Evolutionary conservation across 1,139 yeast genomes (phyloP).

Genomic region (Hemisphaericaspora xylofermentans): DNA sequence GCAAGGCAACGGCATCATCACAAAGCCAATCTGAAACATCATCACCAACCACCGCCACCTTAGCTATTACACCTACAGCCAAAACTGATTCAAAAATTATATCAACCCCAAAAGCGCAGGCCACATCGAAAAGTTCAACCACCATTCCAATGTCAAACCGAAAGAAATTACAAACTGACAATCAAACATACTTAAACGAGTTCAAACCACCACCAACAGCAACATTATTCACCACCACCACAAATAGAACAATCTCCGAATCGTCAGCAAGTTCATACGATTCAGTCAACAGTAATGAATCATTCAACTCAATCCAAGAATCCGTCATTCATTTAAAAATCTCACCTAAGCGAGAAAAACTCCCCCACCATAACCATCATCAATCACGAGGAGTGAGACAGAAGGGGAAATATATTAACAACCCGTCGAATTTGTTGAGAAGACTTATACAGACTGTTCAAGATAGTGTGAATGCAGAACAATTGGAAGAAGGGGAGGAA

Average conservation of each 20-base stretch:
- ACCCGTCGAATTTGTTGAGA: background rate
- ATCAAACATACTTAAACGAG: background rate
- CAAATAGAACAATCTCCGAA: slow-evolving; percentile 4
- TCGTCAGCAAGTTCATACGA: slow-evolving; percentile 6
- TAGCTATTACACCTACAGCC: too few relatives aligned
- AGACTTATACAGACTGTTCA: background rate
- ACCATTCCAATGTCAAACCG: background rate
- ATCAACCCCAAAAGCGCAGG: too few relatives aligned
- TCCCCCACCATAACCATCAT: too few relatives aligned
- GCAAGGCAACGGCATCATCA: too few relatives aligned
- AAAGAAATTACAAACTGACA: background rate
- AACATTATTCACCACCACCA: too few relatives aligned
- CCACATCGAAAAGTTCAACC: too few relatives aligned
- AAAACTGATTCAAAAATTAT: too few relatives aligned
- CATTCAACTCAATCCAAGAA: slow-evolving; percentile 40
- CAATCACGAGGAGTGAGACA: too few relatives aligned
- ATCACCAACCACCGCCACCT: too few relatives aligned
- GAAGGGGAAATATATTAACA: too few relatives aligned
- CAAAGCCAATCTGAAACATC: too few relatives aligned
- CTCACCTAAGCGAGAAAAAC: slow-evolving; percentile 2
- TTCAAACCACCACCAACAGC: slow-evolving; percentile 4
- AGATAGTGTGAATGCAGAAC: background rate
- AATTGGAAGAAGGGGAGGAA: background rate
- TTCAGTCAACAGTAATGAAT: slow-evolving; percentile 14
- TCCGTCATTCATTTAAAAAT: slow-evolving; percentile 30